Evolutionary conservation across 345 rosid species (phyloP), one percentile per base, ranked within the genome.

Genomic region (Bruguiera sexangula): DNA sequence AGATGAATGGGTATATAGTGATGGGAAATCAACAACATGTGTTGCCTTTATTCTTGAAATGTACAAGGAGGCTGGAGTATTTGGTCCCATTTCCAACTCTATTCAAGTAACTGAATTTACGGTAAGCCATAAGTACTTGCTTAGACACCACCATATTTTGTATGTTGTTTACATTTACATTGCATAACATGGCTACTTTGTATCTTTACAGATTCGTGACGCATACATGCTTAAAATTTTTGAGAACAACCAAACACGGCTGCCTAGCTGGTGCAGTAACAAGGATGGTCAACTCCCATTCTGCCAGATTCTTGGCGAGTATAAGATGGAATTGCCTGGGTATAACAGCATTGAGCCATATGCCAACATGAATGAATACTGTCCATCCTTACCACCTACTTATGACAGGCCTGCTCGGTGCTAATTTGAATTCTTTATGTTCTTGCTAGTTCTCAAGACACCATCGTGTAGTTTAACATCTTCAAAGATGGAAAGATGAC

Each of bases 51-150:
- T 95, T 73, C 92, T 95, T 26, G 88, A 77, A 62, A 92, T 95
- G 96, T 95, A 95, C 60, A 95, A 95, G 78, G 94, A 87, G 21
- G 96, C 98, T 70, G 98, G 98, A 73, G 84, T 92, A 15, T 88
- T 96, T 19, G 87, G 85, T 68, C 89, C 89, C 32, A 27, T 82
- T 36, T 75, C 91, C 48, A 79, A 82, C 84, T 85, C 88, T 36
- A 78, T 96, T 76, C 99, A 92, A 92, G 97, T 92, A 32, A 92
- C 99, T 26, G 98, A 95, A 67, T 95, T 95, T 83, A 92, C 98
- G 6, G 99, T 90, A 72, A 80, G 94, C 78, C 30, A 48, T 59
- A 11, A 3, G 30, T 58, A 31, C 31, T 60, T 16, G 2, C n/a
- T 60, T 48, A 18, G 15, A 39, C 15, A 2, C 46, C 46, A 39